These are phyloP conservation scores for Bigelowiella natans DNA, from an alignment of 78 protist species.

Conservation along the genomic window DNA sequence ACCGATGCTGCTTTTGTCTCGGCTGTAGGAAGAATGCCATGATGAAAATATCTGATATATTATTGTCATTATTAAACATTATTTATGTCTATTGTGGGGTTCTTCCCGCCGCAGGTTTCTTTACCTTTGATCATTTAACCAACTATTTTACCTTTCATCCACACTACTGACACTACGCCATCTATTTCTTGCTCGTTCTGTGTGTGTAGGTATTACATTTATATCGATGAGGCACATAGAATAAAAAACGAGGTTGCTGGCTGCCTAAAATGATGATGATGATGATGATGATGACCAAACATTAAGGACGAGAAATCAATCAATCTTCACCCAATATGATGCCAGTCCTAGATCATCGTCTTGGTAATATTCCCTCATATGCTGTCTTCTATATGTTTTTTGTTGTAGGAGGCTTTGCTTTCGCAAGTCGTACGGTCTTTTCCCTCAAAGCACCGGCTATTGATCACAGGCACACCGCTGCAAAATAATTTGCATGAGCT, in stretches of 20 bases:
- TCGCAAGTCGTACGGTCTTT: background rate
- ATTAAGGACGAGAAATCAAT: background rate
- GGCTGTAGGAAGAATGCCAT: no score
- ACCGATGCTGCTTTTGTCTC: no score
- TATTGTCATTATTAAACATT: no score
- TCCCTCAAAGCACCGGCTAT: background rate
- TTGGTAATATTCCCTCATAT: background rate
- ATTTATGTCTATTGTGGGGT: no score
- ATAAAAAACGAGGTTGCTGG: constrained; percentile 26
- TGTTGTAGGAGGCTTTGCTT: background rate
- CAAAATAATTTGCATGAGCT: constrained; percentile 49
- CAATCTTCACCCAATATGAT: background rate
- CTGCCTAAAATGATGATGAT: background rate
- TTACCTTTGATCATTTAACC: no score
- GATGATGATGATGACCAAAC: background rate
- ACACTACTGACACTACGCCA: no score
- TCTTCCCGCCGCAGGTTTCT: no score
- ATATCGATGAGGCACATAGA: constrained; percentile 49
- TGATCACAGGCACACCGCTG: constrained; percentile 11
- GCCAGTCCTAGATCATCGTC: background rate
- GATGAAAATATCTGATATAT: no score
- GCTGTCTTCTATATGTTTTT: background rate
- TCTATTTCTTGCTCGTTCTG: no score
- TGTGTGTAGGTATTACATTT: background rate
- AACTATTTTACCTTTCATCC: no score